A percentile compares a stretch with the other conserved stretches of the same genome.
These are phyloP conservation scores for Carex pumila DNA, from an alignment of 176 grass and related monocot genomes.

Conservation along the genomic window DNA sequence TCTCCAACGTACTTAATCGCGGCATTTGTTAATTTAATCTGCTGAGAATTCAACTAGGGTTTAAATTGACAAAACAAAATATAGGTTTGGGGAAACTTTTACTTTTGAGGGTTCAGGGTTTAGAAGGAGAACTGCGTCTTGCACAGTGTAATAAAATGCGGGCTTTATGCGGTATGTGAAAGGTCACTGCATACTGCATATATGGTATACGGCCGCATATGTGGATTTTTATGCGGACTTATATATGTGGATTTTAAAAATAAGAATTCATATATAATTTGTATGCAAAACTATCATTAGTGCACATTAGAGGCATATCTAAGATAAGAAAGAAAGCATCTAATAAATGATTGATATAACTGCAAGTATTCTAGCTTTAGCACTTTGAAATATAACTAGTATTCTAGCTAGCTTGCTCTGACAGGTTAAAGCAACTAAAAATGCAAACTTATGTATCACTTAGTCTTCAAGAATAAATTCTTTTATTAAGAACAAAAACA, in stretches of 20 bases:
- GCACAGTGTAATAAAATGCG: too few relatives aligned
- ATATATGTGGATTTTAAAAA: too few relatives aligned
- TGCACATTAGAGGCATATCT: too few relatives aligned
- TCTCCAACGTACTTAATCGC: constrained; percentile 52
- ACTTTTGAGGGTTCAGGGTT: neutral
- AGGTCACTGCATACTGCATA: too few relatives aligned
- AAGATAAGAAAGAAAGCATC: too few relatives aligned
- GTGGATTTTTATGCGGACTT: too few relatives aligned
- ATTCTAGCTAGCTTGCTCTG: neutral
- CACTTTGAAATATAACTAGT: neutral
- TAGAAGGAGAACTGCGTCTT: neutral
- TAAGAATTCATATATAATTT: too few relatives aligned
- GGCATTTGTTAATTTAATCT: constrained; percentile 40
- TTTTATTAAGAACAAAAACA: neutral
- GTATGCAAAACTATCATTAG: too few relatives aligned
- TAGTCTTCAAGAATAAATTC: neutral
- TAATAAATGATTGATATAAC: too few relatives aligned
- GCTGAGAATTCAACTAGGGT: neutral
- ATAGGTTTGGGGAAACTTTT: neutral
- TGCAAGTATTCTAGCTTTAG: too few relatives aligned
- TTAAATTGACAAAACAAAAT: neutral
- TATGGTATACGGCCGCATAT: too few relatives aligned
- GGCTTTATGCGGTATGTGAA: too few relatives aligned
- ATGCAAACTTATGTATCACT: neutral
- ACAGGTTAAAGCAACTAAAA: neutral